Base-by-base conservation (phyloP, 768 basidiomycete genomes). In the Phaeotremella skinneri region DNA sequence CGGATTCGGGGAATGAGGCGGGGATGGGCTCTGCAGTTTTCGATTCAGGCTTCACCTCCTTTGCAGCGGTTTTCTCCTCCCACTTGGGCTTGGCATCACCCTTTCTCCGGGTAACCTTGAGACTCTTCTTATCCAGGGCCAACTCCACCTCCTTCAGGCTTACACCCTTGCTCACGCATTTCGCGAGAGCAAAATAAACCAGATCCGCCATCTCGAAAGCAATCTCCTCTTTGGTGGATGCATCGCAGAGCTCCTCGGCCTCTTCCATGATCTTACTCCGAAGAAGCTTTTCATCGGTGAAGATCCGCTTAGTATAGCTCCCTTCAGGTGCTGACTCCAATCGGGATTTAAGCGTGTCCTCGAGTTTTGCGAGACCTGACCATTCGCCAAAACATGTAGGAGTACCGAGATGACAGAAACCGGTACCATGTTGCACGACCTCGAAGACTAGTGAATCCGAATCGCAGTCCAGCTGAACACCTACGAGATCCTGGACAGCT, bases 241-340 rank as follows among this genome's bases (percentile, higher is more conserved):
- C 79, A 17, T 82, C 81, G 74, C 91, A 94, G n/a, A 99, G 83
- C 76, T 99, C 96, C 68, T 94, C 90, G 0, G 96, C 96, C 76
- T 99, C 96, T 78, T 99, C 96, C 86, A 89, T 90, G 64, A 99
- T 91, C 81, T 99, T 99, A 52, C 91, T 87, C 47, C 82, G 83
- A 45, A 98, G 80, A n/a, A 99, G 81, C 47, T 82, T 83, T 3
- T 86, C 79, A 73, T 97, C 90, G 42, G 82, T 81, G 78, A 98
- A 96, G 26, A 99, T 79, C 53, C 90, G 81, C 51, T 83, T 85
- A 17, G 96, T 98, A 78, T 99, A 99, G 0, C 90, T 92, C 4
- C 91, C 92, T 65, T 86, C 86, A 0, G 92, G 92, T 0, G 94
- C 91, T 25, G 83, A 82, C 31, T 79, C 78, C 45, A 89, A 79